Conservation (phyloP, 2,329 filamentous ascomycete species). For the Neonectria sp. region DNA sequence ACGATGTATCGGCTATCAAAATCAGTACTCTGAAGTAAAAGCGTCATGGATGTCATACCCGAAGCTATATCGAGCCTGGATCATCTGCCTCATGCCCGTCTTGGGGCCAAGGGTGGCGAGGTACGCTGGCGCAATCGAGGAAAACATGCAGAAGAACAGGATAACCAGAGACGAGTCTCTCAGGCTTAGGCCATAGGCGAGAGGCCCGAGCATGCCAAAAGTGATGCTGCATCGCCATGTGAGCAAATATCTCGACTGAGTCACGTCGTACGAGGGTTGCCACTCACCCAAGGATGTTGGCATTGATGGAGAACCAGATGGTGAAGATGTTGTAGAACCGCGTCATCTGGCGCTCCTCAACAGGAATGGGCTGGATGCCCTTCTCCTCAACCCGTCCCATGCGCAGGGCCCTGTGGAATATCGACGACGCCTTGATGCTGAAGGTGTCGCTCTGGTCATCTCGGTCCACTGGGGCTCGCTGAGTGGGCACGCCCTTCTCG, state of each 20-base stretch:
- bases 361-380: constrained; percentile 60
- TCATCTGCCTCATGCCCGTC: constrained; percentile 77
- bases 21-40: constrained; percentile 13
- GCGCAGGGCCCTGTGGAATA: constrained; percentile 53
- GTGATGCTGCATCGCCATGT: constrained; percentile 62
- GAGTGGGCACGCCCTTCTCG: constrained; percentile 36
- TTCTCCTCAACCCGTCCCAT: constrained; percentile 60
- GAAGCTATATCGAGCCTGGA: constrained; percentile 75
- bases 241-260: constrained; percentile 18
- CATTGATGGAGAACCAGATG: constrained; percentile 65
- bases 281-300: constrained; percentile 62
- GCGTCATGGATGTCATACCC: constrained; percentile 55
- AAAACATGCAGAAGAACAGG: constrained; percentile 73
- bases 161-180: constrained; percentile 72
- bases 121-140: constrained; percentile 68
- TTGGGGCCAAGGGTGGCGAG: constrained; percentile 71
- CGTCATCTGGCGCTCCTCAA: constrained; percentile 58
- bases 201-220: constrained; percentile 74
- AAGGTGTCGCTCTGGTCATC: constrained; percentile 48
- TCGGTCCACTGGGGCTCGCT: constrained; percentile 35
- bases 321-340: constrained; percentile 63
- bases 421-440: constrained; percentile 46
- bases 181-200: constrained; percentile 68
- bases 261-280: neutral
- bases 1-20: constrained; percentile 66